These are phyloP conservation scores for Helminthosporium solani DNA, from an alignment of 2,329 filamentous ascomycete species.

Conservation along the genomic window DNA sequence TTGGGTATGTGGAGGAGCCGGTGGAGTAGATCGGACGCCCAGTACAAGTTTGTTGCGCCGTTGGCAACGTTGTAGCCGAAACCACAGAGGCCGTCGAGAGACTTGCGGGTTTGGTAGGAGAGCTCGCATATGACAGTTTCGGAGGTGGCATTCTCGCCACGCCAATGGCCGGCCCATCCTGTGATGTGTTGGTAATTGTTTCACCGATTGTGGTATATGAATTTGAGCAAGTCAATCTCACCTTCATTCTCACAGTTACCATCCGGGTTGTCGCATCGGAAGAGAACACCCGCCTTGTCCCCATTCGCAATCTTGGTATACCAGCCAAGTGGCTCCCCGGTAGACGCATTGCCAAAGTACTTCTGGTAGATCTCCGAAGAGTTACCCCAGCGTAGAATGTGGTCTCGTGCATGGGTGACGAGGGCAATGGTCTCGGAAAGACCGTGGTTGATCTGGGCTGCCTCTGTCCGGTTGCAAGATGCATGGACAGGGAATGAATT, in stretches of 20 bases:
- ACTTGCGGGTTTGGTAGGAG: conserved; percentile 59
- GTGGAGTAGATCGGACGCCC: conserved; percentile 67
- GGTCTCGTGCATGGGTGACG: conserved; percentile 62
- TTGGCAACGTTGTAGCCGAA: conserved; percentile 63
- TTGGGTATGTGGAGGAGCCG: conserved; percentile 64
- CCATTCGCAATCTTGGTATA: conserved; percentile 61
- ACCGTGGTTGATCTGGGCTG: conserved; percentile 55
- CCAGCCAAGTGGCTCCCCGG: conserved; percentile 61
- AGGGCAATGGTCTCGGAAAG: conserved; percentile 61
- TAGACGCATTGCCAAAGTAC: conserved; percentile 65
- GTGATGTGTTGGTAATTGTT: conserved; percentile 2
- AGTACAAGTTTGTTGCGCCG: conserved; percentile 61
- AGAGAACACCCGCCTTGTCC: conserved; percentile 58
- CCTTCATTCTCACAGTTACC: conserved; percentile 55
- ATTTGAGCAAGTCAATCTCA: conserved; percentile 10
- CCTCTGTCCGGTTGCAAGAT: conserved; percentile 66
- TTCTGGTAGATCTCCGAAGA: conserved; percentile 61
- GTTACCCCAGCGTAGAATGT: conserved; percentile 60
- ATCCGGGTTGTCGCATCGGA: conserved; percentile 70
- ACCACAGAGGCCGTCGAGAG: conserved; percentile 61
- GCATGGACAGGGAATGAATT: conserved; percentile 57
- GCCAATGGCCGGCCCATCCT: conserved; percentile 70
- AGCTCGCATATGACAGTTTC: conserved; percentile 70
- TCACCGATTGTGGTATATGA: background rate
- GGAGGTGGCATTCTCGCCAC: conserved; percentile 62